Conservation (phyloP, 1,284 basidiomycete species). For the Flammula alnicola region DNA sequence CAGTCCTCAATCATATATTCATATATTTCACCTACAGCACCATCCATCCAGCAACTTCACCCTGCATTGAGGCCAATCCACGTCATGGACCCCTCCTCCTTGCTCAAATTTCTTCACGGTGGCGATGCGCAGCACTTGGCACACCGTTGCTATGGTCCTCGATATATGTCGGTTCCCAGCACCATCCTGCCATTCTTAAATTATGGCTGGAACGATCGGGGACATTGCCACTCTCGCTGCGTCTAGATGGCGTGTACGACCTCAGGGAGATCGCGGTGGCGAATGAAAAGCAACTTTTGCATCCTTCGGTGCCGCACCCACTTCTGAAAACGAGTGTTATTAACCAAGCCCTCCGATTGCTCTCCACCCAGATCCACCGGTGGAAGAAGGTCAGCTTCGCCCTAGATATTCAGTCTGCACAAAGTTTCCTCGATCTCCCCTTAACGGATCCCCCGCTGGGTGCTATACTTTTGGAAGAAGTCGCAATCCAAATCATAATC, state of each 20-base stretch:
- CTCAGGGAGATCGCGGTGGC: neutral
- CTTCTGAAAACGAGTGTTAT: neutral
- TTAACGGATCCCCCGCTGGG: too few species aligned
- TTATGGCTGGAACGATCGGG: slow-evolving; percentile 1
- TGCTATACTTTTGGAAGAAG: neutral
- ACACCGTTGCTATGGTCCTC: slow-evolving; percentile 7
- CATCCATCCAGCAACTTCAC: neutral
- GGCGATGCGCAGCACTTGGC: slow-evolving; percentile 4
- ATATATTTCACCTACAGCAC: neutral
- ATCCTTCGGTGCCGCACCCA: neutral
- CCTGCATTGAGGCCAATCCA: neutral
- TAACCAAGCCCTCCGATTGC: neutral
- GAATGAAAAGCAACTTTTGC: neutral
- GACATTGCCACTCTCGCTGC: neutral
- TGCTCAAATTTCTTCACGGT: slow-evolving; percentile 2
- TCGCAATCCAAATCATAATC: slow-evolving; percentile 4
- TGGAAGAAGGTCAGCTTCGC: neutral
- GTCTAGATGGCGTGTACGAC: neutral
- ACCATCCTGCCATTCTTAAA: neutral
- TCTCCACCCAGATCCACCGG: slow-evolving; percentile 1
- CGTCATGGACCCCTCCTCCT: slow-evolving; percentile 1
- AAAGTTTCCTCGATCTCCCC: neutral
- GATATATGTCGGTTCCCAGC: neutral
- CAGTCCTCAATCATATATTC: neutral
- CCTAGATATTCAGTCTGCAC: slow-evolving; percentile 4